Conservation (phyloP, 2,329 filamentous ascomycete genomes). For the Arthrinium phaeospermum region DNA sequence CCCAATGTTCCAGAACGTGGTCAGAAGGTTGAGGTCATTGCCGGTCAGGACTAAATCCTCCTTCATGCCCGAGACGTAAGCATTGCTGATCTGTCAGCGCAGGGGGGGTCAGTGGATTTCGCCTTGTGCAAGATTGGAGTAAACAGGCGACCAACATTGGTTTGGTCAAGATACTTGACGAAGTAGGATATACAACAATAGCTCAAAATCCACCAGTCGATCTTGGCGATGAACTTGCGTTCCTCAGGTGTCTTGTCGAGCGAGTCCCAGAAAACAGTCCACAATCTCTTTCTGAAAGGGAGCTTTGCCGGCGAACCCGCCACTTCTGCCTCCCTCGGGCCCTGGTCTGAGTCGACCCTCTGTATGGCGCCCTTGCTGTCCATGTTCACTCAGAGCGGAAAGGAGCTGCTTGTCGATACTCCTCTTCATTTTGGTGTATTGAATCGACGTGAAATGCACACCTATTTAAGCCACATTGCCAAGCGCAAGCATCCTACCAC, state of each 20-base stretch:
- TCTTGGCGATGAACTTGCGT: slow-evolving; percentile 21
- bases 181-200: background rate
- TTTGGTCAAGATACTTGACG: slow-evolving; percentile 4
- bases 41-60: slow-evolving; percentile 28
- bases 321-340: background rate
- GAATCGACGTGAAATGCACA: background rate
- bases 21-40: slow-evolving; percentile 33
- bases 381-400: background rate
- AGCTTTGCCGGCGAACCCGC: background rate
- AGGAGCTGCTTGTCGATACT: background rate
- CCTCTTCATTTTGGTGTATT: background rate
- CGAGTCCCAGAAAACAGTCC: background rate
- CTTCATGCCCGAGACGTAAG: slow-evolving; percentile 22
- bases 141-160: background rate
- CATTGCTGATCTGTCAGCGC: slow-evolving; percentile 36
- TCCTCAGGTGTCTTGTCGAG: slow-evolving; percentile 12
- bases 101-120: background rate
- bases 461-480: background rate
- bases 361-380: background rate
- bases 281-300: background rate
- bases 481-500: background rate
- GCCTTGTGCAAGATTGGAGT: background rate
- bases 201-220: slow-evolving; percentile 2
- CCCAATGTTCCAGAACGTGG: slow-evolving; percentile 30
- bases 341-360: background rate